phyloP scores from a whole-genome alignment of 2,329 filamentous ascomycete species.

The Stachybotrys chlorohalonatus region DNA sequence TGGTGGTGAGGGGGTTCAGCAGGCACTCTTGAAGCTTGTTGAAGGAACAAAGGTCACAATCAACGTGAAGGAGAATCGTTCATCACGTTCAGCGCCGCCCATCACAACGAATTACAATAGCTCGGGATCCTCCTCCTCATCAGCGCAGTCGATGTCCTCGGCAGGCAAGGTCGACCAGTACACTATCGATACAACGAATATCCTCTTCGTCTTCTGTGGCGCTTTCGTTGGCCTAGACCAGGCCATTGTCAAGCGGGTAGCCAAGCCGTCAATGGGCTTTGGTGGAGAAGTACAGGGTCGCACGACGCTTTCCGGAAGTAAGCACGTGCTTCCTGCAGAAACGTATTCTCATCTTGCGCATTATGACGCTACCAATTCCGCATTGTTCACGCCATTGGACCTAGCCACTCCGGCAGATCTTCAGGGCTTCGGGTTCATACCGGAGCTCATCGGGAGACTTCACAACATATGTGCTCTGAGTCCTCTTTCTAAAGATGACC shows the following conservation, averaged over 20 bases:
- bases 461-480: constrained; percentile 83
- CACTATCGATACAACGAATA: constrained; percentile 87
- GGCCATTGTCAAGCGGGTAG: constrained; percentile 75
- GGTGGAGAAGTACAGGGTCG: constrained; percentile 67
- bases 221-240: constrained; percentile 93
- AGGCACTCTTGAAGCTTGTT: constrained; percentile 89
- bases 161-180: constrained; percentile 51
- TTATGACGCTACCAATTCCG: constrained; percentile 27
- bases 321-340: constrained; percentile 57
- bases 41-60: constrained; percentile 92
- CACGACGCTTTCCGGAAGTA: constrained; percentile 36
- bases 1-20: constrained; percentile 91
- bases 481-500: constrained; percentile 55
- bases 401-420: constrained; percentile 67
- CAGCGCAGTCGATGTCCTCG: constrained; percentile 36
- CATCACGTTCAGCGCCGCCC: constrained; percentile 41
- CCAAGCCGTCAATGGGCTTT: constrained; percentile 81
- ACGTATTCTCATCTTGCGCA: constrained; percentile 48
- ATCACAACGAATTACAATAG: constrained; percentile 45
- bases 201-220: constrained; percentile 93
- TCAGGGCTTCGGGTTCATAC: constrained; percentile 83
- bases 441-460: constrained; percentile 90
- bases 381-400: constrained; percentile 52
- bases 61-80: constrained; percentile 72
- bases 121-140: constrained; percentile 30